Evolutionary conservation across 2,329 filamentous ascomycete genomes (phyloP).

Genomic region (Sodiomyces alkalinus): DNA sequence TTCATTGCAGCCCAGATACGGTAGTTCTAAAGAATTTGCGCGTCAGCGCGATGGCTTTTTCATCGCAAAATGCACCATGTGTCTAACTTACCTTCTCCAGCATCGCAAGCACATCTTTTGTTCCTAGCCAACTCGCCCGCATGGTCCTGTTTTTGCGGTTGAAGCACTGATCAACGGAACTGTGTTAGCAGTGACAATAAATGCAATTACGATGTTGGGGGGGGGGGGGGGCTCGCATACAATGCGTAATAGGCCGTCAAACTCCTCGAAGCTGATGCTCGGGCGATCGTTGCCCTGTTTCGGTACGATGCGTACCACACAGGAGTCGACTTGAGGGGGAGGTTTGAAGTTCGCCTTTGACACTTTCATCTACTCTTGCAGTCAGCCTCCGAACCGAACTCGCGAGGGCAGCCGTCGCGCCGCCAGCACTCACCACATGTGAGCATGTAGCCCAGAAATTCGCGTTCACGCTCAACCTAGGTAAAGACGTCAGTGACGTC

Average conservation of each 20-base stretch:
- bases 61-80: background rate
- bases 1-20: conserved; percentile 81
- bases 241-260: conserved; percentile 79
- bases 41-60: too few relatives aligned
- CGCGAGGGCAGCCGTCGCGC: background rate
- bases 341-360: conserved; percentile 67
- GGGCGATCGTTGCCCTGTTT: conserved; percentile 65
- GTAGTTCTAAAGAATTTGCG: conserved; percentile 61
- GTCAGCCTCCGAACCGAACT: too few relatives aligned
- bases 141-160: conserved; percentile 82
- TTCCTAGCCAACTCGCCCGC: conserved; percentile 62
- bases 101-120: conserved; percentile 65
- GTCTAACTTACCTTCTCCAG: conserved; percentile 36
- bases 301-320: conserved; percentile 78
- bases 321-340: conserved; percentile 81
- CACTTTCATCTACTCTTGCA: conserved; percentile 7
- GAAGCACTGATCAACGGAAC: conserved; percentile 19
- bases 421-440: conserved; percentile 4
- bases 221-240: conserved; percentile 23
- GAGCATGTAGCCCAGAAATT: conserved; percentile 9
- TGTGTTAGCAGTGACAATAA: background rate
- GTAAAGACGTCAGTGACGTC: conserved; percentile 2
- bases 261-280: conserved; percentile 85
- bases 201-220: background rate
- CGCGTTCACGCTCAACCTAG: conserved; percentile 8